Evolutionary conservation across 768 basidiomycete species (phyloP).

Genomic region (Floccularia luteovirens): DNA sequence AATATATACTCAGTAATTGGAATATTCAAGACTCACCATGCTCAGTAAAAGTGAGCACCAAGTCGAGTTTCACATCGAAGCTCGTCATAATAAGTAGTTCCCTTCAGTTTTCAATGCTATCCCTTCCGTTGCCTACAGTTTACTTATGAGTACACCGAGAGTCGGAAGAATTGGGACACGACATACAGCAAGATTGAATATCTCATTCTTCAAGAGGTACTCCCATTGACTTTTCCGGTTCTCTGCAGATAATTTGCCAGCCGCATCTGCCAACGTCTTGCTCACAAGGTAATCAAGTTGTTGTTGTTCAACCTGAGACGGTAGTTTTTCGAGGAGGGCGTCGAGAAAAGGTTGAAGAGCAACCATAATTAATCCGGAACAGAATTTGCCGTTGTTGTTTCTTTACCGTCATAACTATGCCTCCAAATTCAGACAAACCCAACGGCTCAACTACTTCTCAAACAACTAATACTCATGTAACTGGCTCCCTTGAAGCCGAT

Average conservation of each 20-base stretch:
- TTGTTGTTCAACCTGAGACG: conserved; percentile 34
- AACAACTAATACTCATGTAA: too few relatives aligned
- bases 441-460: conserved; percentile 1
- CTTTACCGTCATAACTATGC: conserved; percentile 5
- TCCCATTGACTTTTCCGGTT: conserved; percentile 73
- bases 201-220: conserved; percentile 58
- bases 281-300: conserved; percentile 43
- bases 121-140: conserved; percentile 57
- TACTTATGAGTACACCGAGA: background rate
- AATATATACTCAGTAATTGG: background rate
- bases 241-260: conserved; percentile 39
- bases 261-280: conserved; percentile 33
- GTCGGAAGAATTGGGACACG: background rate
- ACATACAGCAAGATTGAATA: conserved; percentile 67
- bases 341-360: conserved; percentile 45
- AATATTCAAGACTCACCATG: conserved; percentile 39
- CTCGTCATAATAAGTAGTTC: conserved; percentile 51
- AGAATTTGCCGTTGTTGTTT: conserved; percentile 8
- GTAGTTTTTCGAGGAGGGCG: conserved; percentile 43
- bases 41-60: conserved; percentile 72
- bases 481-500: conserved; percentile 24
- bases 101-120: conserved; percentile 45
- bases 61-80: conserved; percentile 60
- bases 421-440: conserved; percentile 6
- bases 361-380: conserved; percentile 30